phyloP scores from a whole-genome alignment of 1,139 yeast species.

The Casaregolazyma suthepensis region DNA sequence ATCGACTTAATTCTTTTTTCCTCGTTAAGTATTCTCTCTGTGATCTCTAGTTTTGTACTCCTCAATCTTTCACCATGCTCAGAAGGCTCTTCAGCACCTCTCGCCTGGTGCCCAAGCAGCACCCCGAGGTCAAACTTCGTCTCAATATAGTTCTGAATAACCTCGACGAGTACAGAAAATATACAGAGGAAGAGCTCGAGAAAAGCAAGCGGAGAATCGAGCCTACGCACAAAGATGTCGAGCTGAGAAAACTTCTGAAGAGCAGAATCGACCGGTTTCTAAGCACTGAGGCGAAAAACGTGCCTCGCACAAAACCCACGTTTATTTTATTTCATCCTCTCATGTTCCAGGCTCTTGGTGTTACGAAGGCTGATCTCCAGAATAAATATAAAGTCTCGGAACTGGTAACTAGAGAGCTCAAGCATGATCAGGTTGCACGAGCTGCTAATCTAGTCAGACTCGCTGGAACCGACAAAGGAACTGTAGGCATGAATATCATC shows the following conservation, averaged over 20 bases:
- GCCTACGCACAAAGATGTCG: conserved; percentile 10
- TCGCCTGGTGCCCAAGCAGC: background rate
- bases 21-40: too few relatives aligned
- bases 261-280: conserved; percentile 12
- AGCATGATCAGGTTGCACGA: conserved; percentile 15
- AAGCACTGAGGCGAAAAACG: conserved; percentile 12
- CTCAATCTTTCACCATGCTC: background rate
- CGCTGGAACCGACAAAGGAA: conserved; percentile 18
- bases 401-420: conserved; percentile 16
- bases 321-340: conserved; percentile 18
- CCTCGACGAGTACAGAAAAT: conserved; percentile 1
- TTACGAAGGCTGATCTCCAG: conserved; percentile 15
- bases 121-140: conserved; percentile 2
- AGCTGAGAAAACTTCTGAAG: conserved; percentile 5
- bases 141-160: conserved; percentile 6
- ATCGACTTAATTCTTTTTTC: too few relatives aligned
- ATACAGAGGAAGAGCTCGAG: conserved; percentile 10
- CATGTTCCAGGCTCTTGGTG: conserved; percentile 18
- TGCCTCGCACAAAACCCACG: conserved; percentile 16
- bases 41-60: too few relatives aligned
- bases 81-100: background rate
- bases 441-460: conserved; percentile 19
- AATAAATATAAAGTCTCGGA: conserved; percentile 19
- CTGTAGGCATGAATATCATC: conserved; percentile 22
- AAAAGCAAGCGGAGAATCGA: conserved; percentile 1